Evolutionary conservation across 352 stramenopile genomes (phyloP).

Genomic region (Phytophthora kernoviae): DNA sequence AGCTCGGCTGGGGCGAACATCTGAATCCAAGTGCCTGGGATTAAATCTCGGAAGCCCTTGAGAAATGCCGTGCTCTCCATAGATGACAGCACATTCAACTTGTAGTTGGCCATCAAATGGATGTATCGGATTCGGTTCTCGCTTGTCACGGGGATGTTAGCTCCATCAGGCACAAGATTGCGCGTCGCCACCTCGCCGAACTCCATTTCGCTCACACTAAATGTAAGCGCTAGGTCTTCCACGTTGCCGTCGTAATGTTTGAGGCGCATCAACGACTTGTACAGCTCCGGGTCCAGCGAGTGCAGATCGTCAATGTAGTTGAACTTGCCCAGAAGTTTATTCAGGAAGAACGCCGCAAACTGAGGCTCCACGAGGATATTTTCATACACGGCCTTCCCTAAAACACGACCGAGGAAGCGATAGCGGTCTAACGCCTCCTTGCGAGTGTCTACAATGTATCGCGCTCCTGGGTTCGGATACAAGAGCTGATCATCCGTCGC

Average conservation of each 20-base stretch:
- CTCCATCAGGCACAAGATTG: slow-evolving; percentile 87
- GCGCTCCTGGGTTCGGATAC: slow-evolving; percentile 94
- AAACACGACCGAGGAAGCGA: slow-evolving; percentile 93
- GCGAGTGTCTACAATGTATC: slow-evolving; percentile 66
- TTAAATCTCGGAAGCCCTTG: slow-evolving; percentile 75
- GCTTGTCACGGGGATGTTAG: slow-evolving; percentile 90
- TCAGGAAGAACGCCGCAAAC: slow-evolving; percentile 97
- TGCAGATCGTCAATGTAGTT: slow-evolving; percentile 93
- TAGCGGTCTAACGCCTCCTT: slow-evolving; percentile 92
- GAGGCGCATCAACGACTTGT: slow-evolving; percentile 96
- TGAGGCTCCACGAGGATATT: slow-evolving; percentile 96
- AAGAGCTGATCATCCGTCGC: slow-evolving; percentile 83
- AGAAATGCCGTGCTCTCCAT: slow-evolving; percentile 68
- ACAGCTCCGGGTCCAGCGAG: slow-evolving; percentile 94
- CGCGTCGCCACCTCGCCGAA: slow-evolving; percentile 65
- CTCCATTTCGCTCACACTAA: slow-evolving; percentile 87
- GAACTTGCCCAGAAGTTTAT: slow-evolving; percentile 92
- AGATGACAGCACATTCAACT: slow-evolving; percentile 91
- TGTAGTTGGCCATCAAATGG: slow-evolving; percentile 96
- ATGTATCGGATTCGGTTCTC: slow-evolving; percentile 96
- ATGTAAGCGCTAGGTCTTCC: slow-evolving; percentile 93
- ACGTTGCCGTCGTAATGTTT: slow-evolving; percentile 95
- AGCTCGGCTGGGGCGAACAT: slow-evolving; percentile 92
- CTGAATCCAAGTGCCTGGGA: slow-evolving; percentile 76
- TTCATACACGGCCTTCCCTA: slow-evolving; percentile 97